Percentiles rank a stretch among this genome's conserved stretches.
Evolutionary conservation across 495 filamentous ascomycete species (phyloP).

Genomic region (Hypoxylon trugodes): DNA sequence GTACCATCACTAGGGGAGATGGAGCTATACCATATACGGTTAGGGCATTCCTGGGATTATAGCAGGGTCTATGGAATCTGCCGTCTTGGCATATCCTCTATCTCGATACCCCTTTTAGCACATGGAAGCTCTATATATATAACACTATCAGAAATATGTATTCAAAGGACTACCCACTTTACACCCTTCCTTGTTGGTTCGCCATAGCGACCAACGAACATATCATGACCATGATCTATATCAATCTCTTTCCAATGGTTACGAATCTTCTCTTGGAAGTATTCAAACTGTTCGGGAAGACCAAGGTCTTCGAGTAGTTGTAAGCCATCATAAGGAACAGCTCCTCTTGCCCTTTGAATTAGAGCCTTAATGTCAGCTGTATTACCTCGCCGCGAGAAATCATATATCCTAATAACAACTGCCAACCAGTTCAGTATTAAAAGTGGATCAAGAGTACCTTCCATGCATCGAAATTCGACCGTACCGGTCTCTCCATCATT

Average conservation of each 20-base stretch:
- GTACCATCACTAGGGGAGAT: slow-evolving; percentile 23
- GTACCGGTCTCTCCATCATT: slow-evolving; percentile 29
- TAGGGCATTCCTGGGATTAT: slow-evolving; percentile 2
- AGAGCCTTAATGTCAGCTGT: slow-evolving; percentile 10
- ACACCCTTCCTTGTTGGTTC: background rate
- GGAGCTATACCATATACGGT: slow-evolving; percentile 10
- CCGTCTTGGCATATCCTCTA: no score
- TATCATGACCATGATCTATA: background rate
- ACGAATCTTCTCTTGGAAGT: background rate
- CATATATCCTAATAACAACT: slow-evolving; percentile 15
- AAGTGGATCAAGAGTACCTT: slow-evolving; percentile 11
- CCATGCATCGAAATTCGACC: slow-evolving; percentile 25
- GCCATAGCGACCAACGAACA: background rate
- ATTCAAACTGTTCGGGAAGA: slow-evolving; percentile 3
- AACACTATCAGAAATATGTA: background rate
- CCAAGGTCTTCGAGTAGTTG: slow-evolving; percentile 17
- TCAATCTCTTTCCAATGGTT: background rate
- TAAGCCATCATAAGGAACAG: background rate
- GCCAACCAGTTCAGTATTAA: slow-evolving; percentile 20
- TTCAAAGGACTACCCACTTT: background rate
- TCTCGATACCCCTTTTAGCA: no score
- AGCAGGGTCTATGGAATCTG: background rate
- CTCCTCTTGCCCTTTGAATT: background rate
- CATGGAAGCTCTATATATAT: background rate
- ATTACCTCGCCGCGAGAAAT: slow-evolving; percentile 11